These are phyloP conservation scores for Leishmania braziliensis DNA, from an alignment of 208 protist genomes.

Conservation along the genomic window DNA sequence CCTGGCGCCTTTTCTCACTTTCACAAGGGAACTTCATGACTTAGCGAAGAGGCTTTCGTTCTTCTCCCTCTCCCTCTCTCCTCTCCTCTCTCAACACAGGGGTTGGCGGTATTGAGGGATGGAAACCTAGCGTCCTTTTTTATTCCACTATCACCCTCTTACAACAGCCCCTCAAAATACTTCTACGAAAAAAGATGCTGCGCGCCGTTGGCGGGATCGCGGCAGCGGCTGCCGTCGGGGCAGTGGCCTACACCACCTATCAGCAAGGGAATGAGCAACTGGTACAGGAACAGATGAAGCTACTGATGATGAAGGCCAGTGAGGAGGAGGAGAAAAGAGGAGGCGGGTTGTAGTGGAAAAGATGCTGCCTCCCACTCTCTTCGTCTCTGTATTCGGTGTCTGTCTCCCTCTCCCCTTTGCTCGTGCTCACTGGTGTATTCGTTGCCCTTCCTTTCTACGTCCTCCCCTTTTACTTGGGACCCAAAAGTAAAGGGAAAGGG, in stretches of 20 bases:
- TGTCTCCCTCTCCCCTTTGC: background rate
- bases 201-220: conserved; percentile 25
- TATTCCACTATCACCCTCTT: background rate
- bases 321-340: background rate
- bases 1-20: background rate
- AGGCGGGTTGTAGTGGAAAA: background rate
- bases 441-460: background rate
- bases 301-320: conserved; percentile 21
- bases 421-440: background rate
- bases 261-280: conserved; percentile 39
- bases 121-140: background rate
- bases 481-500: background rate
- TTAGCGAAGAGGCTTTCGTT: background rate
- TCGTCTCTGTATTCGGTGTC: background rate
- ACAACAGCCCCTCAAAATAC: background rate
- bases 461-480: background rate
- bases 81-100: background rate
- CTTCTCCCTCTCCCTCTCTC: background rate
- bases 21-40: background rate
- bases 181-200: conserved; percentile 2
- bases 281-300: conserved; percentile 35
- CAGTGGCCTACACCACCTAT: conserved; percentile 33
- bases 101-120: background rate
- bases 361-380: background rate
- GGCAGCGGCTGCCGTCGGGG: conserved; percentile 26